Conservation (phyloP, 768 basidiomycete genomes). For the Cystofilobasidium bisporidii region DNA sequence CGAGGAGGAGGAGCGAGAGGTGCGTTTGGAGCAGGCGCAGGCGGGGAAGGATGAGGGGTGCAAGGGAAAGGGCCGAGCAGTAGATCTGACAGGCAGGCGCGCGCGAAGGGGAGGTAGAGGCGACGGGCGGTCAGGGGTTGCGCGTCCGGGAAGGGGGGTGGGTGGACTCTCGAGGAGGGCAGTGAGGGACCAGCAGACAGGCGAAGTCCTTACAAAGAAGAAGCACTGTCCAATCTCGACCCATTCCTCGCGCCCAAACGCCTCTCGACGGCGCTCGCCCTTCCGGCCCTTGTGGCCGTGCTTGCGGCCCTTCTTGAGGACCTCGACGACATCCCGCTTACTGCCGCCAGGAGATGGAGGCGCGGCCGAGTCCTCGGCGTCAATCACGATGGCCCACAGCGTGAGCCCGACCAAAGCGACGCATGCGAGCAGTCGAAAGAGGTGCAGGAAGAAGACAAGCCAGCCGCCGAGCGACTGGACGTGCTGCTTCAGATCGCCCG, state of each 20-base stretch:
- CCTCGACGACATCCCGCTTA: neutral
- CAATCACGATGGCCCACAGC: constrained; percentile 22
- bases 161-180: neutral
- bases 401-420: constrained; percentile 4
- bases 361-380: constrained; percentile 7
- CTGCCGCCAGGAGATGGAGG: neutral
- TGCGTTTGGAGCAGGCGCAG: constrained; percentile 11
- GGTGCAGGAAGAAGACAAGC: neutral
- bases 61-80: constrained; percentile 8
- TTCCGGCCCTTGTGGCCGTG: constrained; percentile 5
- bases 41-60: neutral
- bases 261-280: constrained; percentile 7
- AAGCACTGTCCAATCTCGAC: constrained; percentile 21
- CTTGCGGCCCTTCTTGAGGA: constrained; percentile 11
- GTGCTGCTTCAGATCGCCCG: constrained; percentile 11
- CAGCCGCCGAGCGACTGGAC: neutral
- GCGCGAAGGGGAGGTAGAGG: neutral
- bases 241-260: constrained; percentile 23
- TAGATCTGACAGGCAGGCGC: constrained; percentile 7
- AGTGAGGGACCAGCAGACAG: neutral
- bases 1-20: constrained; percentile 8
- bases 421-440: constrained; percentile 9
- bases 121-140: too few species aligned
- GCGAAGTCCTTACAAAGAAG: constrained; percentile 17
- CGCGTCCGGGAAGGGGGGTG: too few species aligned